Evolutionary conservation across 257 asterid species (phyloP), one percentile per base, ranked within the genome.

Genomic region (Scutellaria barbata): DNA sequence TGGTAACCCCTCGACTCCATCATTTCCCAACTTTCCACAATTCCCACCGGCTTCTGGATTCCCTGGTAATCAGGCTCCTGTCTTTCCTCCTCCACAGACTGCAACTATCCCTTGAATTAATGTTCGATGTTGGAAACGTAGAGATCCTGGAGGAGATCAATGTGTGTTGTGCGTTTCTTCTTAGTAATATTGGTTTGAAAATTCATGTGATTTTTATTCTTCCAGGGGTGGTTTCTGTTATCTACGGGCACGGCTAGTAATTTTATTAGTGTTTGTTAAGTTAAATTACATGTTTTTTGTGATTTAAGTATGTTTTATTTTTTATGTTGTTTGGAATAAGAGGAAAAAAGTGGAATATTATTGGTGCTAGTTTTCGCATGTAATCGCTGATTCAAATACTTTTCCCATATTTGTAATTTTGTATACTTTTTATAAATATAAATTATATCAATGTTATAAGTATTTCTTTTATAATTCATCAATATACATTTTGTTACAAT

Each of bases 21-120:
- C 60, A 3, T 0, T 74, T 39, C 71, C 76, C 4, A 9, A 4
- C 61, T 41, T 68, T 30, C 81, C 79, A 5, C 40, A 37, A 50
- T 64, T 57, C 30, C 73, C 73, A 70, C 76, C 74, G 2, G 17
- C 43, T 18, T 14, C 59, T 7, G 39, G 39, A 42, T 60, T 61
- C 54, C 72, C 82, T 35, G 52, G 25, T 11, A 39, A 8, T 3
- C 61, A 63, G 0, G 35, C 59, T 55, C 69, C 79, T 0, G 33
- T 1, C 35, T 46, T 79, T 20, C 69, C 76, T 46, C 50, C 67
- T 33, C 56, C 60, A 40, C 37, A 54, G 42, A n/a, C 51, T 13
- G 33, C 63, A 40, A 12, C 71, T 2, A 69, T 12, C 57, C 76
- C 80, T 58, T 69, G 70, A 72, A 30, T 2, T 30, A 4, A 30